Evolutionary conservation across 2,329 filamentous ascomycete genomes (phyloP), one percentile per base, ranked within the genome.

Genomic region (Emericellopsis cladophorae): DNA sequence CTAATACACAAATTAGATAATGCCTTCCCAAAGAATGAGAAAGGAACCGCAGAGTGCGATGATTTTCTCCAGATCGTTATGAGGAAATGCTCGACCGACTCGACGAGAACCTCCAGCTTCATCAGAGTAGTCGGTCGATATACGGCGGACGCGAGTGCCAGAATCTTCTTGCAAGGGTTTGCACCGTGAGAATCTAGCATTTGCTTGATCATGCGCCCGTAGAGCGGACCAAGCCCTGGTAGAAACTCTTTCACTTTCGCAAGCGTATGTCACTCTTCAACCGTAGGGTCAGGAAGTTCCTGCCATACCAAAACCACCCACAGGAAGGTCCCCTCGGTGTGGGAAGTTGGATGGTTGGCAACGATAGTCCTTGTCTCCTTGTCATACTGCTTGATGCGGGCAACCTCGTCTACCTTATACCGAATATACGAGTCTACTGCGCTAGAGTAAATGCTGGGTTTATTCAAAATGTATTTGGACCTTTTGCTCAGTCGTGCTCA

Each of bases 41-140:
- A 66, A 62, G 10, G 58, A 67, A 29, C 61, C 57, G 45, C 59
- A 66, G 9, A 40, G n/a, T 14, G 42, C 33, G 14, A 66, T 48
- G 14, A 62, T 46, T 4, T 56, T 42, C 21, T 38, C 24, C 6
- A 57, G 16, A 5, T 42, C 36, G 5, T 48, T 41, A 23, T 18
- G 6, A 24, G 42, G n/a, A 40, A 14, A 14, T 32, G 14, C n/a
- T 42, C 42, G 3, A 42, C 43, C 16, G 43, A 18, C 1, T 49
- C 45, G 21, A 45, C 39, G 8, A 59, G 31, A 33, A 36, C 36
- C 2, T 36, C 29, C 8, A 65, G 42, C 45, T 68, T 60, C 1
- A 41, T 7, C 2, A 65, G 10, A 0, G 42, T 45, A 24, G 66
- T 42, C 8, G 62, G 64, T 3, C 55, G 57, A 35, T 55, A 60